Percentiles rank a stretch among this genome's conserved stretches.
phyloP scores from a whole-genome alignment of 768 basidiomycete species.

The Lentinula boryana region DNA sequence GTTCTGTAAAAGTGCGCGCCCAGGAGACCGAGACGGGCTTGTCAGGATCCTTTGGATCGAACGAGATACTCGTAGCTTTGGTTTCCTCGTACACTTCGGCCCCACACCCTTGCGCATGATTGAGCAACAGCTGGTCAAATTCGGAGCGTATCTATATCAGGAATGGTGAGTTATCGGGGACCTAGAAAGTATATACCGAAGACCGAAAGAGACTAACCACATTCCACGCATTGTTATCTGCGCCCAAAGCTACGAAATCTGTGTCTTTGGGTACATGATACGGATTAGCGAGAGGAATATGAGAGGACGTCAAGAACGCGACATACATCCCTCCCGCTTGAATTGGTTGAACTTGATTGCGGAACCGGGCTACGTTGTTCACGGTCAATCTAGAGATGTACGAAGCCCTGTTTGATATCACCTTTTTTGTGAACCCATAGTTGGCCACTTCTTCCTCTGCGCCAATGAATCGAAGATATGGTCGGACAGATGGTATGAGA shows the following conservation, averaged over 20 bases:
- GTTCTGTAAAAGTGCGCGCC: constrained; percentile 39
- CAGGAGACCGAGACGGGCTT: constrained; percentile 51
- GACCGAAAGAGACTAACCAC: constrained; percentile 35
- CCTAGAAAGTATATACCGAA: background rate
- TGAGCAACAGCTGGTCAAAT: constrained; percentile 53
- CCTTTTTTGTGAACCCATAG: constrained; percentile 49
- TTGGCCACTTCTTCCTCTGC: constrained; percentile 45
- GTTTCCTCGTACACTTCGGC: constrained; percentile 50
- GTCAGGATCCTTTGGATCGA: constrained; percentile 30
- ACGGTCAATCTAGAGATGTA: constrained; percentile 4
- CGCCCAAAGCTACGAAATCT: constrained; percentile 50
- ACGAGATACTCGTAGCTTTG: constrained; percentile 42
- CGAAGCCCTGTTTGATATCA: constrained; percentile 9
- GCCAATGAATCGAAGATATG: constrained; percentile 52
- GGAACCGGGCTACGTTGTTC: constrained; percentile 42
- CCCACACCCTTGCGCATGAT: constrained; percentile 47
- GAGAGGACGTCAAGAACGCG: background rate
- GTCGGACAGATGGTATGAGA: constrained; percentile 55
- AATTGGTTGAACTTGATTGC: constrained; percentile 60
- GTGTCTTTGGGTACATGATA: constrained; percentile 34
- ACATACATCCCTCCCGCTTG: constrained; percentile 60
- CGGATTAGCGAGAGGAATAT: background rate
- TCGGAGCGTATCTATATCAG: constrained; percentile 46
- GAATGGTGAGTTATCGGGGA: background rate
- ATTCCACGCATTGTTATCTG: constrained; percentile 54